Base-by-base conservation (phyloP, 225 moss, liverwort and hornwort genomes). In the Neckera pumila region DNA sequence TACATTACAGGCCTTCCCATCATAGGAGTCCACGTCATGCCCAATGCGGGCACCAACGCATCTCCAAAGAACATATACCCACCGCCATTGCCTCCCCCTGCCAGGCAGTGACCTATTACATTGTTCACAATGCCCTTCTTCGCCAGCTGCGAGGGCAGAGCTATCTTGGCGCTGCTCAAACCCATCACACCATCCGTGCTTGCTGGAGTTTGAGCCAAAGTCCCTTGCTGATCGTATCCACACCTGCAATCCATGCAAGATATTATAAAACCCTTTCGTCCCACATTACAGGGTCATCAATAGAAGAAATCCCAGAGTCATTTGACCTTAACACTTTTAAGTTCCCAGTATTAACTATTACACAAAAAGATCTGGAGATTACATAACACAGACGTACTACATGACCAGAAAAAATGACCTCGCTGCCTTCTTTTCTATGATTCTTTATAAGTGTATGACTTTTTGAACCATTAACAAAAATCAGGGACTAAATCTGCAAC, bases 111-210 rank as follows among this genome's bases (percentile, higher is more conserved):
- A 21, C 96, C 97, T 30, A 98, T 88, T 3, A 98, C 95, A 62
- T 98, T 97, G 58, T 90, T 94, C 64, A 96, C 89, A 21, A 97
- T 76, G 33, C 97, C 97, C 89, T 91, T 88, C 69, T 86, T 87
- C 56, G 98, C 97, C 77, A 98, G 82, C 87, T 98, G 97, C 25
- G 97, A 93, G 23, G 98, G 95, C 60, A 98, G 88, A 45, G 96
- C 90, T 51, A 97, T 66, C 84, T 86, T 92, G 21, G 96, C 91
- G 85, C 94, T 95, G 87, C 97, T 97, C 85, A 98, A 90, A 40
- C 98, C 95, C 89, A 98, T 92, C 17, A 97, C 92, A 27, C 98
- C 98, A 90, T 97, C 98, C 27, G 98, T 97, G 91, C 92, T 94
- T 33, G 96, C 93, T 8, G 98, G 98, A 15, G 89, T 93, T 86